Evolutionary conservation across 352 stramenopile species (phyloP).

Genomic region (Phytophthora idaei): DNA sequence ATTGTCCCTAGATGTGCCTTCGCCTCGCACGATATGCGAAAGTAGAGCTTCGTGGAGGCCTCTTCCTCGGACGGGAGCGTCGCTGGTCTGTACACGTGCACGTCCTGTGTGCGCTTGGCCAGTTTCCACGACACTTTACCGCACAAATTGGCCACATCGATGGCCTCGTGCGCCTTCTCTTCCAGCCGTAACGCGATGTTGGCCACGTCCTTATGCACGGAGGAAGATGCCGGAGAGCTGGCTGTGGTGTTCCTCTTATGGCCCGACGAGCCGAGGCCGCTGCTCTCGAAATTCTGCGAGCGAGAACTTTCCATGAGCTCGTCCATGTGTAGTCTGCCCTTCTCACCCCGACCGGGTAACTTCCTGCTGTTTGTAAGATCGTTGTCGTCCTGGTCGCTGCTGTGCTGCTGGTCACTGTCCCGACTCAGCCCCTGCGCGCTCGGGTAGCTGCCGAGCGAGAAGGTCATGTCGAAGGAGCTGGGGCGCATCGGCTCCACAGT

Average conservation of each 20-base stretch:
- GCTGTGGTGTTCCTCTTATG: conserved; percentile 21
- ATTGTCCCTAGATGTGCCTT: conserved; percentile 80
- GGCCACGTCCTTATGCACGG: conserved; percentile 45
- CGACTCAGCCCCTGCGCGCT: conserved; percentile 27
- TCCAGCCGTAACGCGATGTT: conserved; percentile 70
- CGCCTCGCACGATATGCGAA: conserved; percentile 84
- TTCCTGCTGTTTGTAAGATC: conserved; percentile 22
- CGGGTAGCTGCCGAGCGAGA: conserved; percentile 71
- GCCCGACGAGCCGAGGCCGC: conserved; percentile 12
- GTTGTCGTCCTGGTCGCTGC: conserved; percentile 32
- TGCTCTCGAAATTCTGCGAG: conserved; percentile 25
- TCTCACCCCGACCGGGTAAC: conserved; percentile 38
- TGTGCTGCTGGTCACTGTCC: conserved; percentile 34
- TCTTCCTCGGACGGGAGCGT: conserved; percentile 50
- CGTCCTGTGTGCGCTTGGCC: conserved; percentile 79
- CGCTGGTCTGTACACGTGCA: conserved; percentile 75
- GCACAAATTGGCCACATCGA: conserved; percentile 61
- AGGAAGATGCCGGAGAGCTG: conserved; percentile 35
- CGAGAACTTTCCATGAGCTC: conserved; percentile 32
- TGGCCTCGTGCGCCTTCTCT: conserved; percentile 74
- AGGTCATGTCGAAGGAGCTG: conserved; percentile 91
- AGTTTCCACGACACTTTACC: conserved; percentile 70
- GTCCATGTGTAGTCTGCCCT: conserved; percentile 55
- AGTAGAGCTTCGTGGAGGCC: conserved; percentile 67
- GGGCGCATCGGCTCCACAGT: conserved; percentile 83